Percentiles rank a stretch among this genome's conserved stretches.
phyloP scores from a whole-genome alignment of 2,329 filamentous ascomycete species.

The Fusarium scirpi region DNA sequence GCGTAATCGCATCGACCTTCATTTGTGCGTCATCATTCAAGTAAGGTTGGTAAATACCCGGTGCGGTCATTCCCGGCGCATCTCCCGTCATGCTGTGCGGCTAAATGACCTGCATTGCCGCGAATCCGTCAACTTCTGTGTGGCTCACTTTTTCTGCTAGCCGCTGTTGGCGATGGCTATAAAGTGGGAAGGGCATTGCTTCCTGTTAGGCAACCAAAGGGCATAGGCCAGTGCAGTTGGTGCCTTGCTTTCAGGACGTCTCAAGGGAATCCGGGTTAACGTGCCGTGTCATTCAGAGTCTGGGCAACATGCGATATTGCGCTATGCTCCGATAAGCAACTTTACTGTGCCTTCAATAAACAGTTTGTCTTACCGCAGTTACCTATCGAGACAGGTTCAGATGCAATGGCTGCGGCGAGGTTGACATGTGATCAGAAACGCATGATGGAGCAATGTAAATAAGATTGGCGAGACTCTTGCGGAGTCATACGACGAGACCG shows the following conservation, averaged over 20 bases:
- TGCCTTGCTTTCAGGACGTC: not conserved
- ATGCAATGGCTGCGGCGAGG: not conserved
- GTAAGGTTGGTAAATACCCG: constrained; percentile 5
- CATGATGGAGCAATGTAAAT: not conserved
- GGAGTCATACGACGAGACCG: not conserved
- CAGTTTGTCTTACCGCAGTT: not conserved
- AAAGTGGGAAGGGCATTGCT: not conserved
- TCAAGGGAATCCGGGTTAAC: not conserved
- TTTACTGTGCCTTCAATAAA: not conserved
- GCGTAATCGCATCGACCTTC: not conserved
- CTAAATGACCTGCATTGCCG: constrained; percentile 2
- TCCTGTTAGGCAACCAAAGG: not conserved
- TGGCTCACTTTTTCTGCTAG: not conserved
- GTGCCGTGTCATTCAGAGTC: not conserved
- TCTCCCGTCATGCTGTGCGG: not conserved
- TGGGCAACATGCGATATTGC: not conserved
- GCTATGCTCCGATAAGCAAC: not conserved
- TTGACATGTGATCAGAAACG: not conserved
- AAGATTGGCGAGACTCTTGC: not conserved
- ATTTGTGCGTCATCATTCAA: not conserved
- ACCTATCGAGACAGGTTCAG: not conserved
- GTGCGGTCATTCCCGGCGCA: not conserved
- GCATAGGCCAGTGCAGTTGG: too few relatives aligned
- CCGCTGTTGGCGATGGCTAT: not conserved
- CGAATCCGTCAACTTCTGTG: not conserved